phyloP scores from a whole-genome alignment of 2,329 filamentous ascomycete species.

The Botrytis cinerea region DNA sequence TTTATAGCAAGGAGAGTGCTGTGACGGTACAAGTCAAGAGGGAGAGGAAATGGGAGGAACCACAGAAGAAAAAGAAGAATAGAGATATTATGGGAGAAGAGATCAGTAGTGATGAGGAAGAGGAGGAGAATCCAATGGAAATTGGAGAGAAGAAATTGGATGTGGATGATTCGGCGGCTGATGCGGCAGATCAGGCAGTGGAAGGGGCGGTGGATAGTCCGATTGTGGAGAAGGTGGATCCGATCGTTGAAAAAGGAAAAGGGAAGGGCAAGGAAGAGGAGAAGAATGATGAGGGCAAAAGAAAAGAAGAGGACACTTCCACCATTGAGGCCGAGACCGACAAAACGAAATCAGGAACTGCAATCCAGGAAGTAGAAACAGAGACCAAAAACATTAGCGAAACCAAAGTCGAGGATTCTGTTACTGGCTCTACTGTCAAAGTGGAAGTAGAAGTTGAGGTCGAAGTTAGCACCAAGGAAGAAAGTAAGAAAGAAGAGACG shows the following conservation, averaged over 20 bases:
- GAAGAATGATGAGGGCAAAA: neutral
- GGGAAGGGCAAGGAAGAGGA: neutral
- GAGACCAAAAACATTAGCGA: neutral
- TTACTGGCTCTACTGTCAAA: neutral
- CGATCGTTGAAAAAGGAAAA: neutral
- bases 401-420: neutral
- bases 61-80: slow-evolving; percentile 33
- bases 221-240: neutral
- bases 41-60: slow-evolving; percentile 32
- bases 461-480: neutral
- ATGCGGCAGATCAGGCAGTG: slow-evolving; percentile 22
- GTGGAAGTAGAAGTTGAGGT: slow-evolving; percentile 6
- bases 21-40: slow-evolving; percentile 36
- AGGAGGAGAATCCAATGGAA: slow-evolving; percentile 19
- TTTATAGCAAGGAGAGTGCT: slow-evolving; percentile 54
- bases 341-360: neutral
- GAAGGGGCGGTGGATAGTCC: slow-evolving; percentile 12
- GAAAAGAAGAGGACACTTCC: neutral
- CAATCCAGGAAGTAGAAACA: neutral
- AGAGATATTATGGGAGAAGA: slow-evolving; percentile 48
- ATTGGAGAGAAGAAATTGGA: slow-evolving; percentile 25
- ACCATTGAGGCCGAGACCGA: neutral
- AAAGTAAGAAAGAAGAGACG: neutral
- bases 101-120: slow-evolving; percentile 45
- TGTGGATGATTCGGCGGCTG: slow-evolving; percentile 26